phyloP scores from a whole-genome alignment of 345 rosid genomes.

The Rhodamnia rubescens region DNA sequence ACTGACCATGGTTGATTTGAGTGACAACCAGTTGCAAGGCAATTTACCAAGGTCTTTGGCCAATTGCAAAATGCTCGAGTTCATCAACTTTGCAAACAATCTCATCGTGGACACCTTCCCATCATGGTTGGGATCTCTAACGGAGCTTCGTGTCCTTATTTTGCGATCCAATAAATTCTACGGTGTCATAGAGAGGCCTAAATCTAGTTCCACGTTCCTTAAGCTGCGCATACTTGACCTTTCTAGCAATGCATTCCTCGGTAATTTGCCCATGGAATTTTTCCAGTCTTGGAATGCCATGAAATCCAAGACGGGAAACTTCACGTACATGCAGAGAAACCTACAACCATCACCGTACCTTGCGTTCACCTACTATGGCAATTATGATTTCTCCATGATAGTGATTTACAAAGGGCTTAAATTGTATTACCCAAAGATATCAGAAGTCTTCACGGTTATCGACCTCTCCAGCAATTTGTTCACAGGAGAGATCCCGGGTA shows the following conservation, averaged over 20 bases:
- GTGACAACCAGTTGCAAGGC: neutral
- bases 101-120: neutral
- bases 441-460: neutral
- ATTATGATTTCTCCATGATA: neutral
- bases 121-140: neutral
- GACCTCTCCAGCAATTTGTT: slow-evolving; percentile 4
- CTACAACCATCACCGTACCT: fast-evolving
- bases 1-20: neutral
- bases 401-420: neutral
- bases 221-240: slow-evolving; percentile 2
- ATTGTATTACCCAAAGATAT: neutral
- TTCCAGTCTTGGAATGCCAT: slow-evolving; percentile 11
- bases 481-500: slow-evolving; percentile 1
- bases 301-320: neutral
- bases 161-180: neutral
- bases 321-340: too few relatives aligned
- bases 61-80: neutral
- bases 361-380: neutral
- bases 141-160: neutral
- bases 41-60: neutral
- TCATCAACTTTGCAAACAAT: neutral
- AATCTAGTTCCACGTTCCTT: neutral
- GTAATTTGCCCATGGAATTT: slow-evolving; percentile 3
- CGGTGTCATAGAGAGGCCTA: neutral
- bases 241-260: neutral